Conservation (phyloP, 305 asterid species). For the Fraxinus sp. region DNA sequence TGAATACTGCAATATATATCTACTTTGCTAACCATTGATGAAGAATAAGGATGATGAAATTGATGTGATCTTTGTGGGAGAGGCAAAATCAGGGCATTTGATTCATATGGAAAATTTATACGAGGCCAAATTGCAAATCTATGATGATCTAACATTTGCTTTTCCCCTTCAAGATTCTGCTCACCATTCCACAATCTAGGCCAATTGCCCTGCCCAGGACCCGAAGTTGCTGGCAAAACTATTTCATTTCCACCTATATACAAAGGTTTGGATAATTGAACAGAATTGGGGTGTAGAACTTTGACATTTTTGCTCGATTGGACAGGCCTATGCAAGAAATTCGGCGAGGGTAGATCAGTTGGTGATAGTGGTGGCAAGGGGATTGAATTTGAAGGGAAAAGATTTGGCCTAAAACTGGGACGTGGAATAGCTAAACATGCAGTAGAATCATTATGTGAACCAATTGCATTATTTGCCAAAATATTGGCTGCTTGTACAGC, state of each 20-base stretch:
- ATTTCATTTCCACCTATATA: slow-evolving; percentile 31
- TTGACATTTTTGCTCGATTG: slow-evolving; percentile 40
- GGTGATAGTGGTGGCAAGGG: slow-evolving; percentile 34
- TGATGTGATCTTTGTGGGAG: slow-evolving; percentile 56
- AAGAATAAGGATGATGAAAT: slow-evolving; percentile 39
- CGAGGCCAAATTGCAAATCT: slow-evolving; percentile 38
- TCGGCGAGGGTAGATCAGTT: slow-evolving; percentile 36
- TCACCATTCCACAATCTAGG: slow-evolving; percentile 49
- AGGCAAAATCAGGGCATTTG: slow-evolving; percentile 27
- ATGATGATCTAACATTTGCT: slow-evolving; percentile 24
- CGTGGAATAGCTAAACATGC: neutral
- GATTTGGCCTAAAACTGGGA: slow-evolving; percentile 39
- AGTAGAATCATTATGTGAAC: slow-evolving; percentile 30
- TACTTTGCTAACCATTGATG: slow-evolving; percentile 51
- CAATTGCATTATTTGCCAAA: slow-evolving; percentile 34
- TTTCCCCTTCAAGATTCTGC: slow-evolving; percentile 38
- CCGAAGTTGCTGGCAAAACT: slow-evolving; percentile 27
- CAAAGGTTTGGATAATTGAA: slow-evolving; percentile 33
- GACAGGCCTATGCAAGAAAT: slow-evolving; percentile 35
- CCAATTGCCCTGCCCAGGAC: slow-evolving; percentile 37
- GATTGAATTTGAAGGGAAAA: slow-evolving; percentile 11
- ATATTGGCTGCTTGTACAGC: slow-evolving; percentile 37
- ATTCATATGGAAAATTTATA: slow-evolving; percentile 26
- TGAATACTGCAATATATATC: neutral
- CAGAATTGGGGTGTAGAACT: slow-evolving; percentile 29